Percentiles rank a stretch among this genome's conserved stretches.
Conservation (phyloP, 768 basidiomycete genomes). For the Cubamyces lactineus region DNA sequence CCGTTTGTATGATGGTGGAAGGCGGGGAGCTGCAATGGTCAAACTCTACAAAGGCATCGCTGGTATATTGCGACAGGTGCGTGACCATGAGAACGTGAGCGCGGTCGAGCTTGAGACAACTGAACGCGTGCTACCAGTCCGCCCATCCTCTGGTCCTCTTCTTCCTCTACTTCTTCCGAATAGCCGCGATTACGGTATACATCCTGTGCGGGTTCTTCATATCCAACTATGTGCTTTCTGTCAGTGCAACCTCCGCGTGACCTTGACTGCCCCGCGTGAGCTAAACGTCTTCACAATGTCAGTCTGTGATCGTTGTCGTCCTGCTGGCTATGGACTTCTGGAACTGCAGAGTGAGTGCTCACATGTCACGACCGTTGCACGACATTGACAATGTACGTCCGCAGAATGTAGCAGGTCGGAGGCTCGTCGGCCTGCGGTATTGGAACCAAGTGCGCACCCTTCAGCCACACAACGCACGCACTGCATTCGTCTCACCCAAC, state of each 20-base stretch:
- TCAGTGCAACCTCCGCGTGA: constrained; percentile 43
- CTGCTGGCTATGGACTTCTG: constrained; percentile 98
- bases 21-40: neutral
- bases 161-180: constrained; percentile 87
- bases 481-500: constrained; percentile 30
- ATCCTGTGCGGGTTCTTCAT: constrained; percentile 92
- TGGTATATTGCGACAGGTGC: constrained; percentile 78
- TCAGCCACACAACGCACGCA: constrained; percentile 12
- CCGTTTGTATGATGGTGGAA: neutral
- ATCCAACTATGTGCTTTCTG: constrained; percentile 90
- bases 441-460: constrained; percentile 86
- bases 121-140: constrained; percentile 48
- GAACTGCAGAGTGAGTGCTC: constrained; percentile 82
- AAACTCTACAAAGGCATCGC: constrained; percentile 46
- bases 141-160: constrained; percentile 84
- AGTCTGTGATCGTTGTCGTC: constrained; percentile 92
- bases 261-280: neutral
- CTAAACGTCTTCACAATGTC: constrained; percentile 12
- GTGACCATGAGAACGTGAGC: neutral
- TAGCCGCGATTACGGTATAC: constrained; percentile 88
- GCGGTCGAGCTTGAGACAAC: neutral
- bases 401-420: constrained; percentile 92
- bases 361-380: neutral
- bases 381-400: constrained; percentile 2
- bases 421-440: constrained; percentile 91